Base-by-base conservation (phyloP, 129 eudicot species). In the Chrysanthemum seticuspe region DNA sequence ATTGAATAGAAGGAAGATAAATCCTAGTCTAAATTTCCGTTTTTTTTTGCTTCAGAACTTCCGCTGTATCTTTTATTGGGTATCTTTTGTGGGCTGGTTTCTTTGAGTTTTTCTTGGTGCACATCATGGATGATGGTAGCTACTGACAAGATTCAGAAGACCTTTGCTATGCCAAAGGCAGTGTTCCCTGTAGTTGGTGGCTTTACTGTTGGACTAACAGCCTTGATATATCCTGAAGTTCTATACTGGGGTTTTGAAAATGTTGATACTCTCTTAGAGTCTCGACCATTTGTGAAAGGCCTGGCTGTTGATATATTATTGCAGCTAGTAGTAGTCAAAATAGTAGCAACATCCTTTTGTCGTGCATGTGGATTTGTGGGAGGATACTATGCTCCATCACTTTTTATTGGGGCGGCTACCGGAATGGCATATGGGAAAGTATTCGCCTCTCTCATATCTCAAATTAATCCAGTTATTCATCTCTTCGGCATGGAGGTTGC, bases 371-470 rank as follows among this genome's bases (percentile, higher is more conserved):
- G 98, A 49, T 87, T 92, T 79, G 98, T 92, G 60, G 98, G 98
- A 48, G 98, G 98, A 61, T 92, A 92, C 77, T 92, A 92, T 73
- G 98, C 98, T 55, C 96, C 98, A 0, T 92, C 98, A 21, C 85
- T 92, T 61, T 92, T 92, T 66, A 87, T 92, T 68, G 98, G 98
- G 61, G 98, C 98, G 16, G 98, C 91, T 77, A 89, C 96, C 52
- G 98, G 98, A 76, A 92, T 92, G 98, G 91, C 91, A 47, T 92
- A 92, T 83, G 98, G 98, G 45, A 92, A 92, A 78, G 56, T 87
- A 74, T 75, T 89, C 51, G 66, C 86, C 73, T 52, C 80, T 79
- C 50, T 81, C 72, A 72, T 85, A 62, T 76, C 89, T 45, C 81
- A 83, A 25, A 70, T 87, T 58, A 70, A 68, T 69, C 90, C 91